These are phyloP conservation scores for Calvatia gigantea DNA, from an alignment of 768 basidiomycete genomes.

Conservation along the genomic window DNA sequence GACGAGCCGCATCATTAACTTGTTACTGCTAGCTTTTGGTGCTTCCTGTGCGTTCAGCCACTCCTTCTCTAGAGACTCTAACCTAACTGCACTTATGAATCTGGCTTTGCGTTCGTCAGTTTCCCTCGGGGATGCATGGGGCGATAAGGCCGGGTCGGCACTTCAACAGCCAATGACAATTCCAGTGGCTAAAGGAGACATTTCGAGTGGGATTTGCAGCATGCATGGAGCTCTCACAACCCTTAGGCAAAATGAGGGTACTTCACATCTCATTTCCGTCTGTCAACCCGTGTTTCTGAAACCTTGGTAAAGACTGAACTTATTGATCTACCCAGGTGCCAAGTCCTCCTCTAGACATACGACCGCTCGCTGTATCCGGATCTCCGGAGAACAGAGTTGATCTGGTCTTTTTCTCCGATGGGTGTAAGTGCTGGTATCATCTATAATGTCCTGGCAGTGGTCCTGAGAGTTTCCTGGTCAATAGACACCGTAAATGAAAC, in stretches of 20 bases:
- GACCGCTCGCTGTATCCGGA: constrained; percentile 59
- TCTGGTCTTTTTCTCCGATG: constrained; percentile 75
- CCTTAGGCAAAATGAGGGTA: neutral
- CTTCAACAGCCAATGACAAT: neutral
- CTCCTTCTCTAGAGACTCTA: neutral
- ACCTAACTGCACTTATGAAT: neutral
- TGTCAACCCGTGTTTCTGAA: neutral
- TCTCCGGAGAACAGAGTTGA: constrained; percentile 64
- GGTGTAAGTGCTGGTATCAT: constrained; percentile 47
- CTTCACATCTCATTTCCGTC: neutral
- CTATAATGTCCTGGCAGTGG: neutral
- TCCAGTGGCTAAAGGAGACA: neutral
- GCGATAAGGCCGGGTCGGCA: neutral
- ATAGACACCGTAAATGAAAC: constrained; percentile 55
- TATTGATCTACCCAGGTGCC: neutral
- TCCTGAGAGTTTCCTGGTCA: neutral
- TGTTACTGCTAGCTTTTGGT: neutral
- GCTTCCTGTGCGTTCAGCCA: constrained; percentile 7
- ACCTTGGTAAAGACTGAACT: neutral
- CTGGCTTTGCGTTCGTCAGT: neutral
- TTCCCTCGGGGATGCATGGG: neutral
- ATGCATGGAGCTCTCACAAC: constrained; percentile 1
- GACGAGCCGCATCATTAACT: neutral
- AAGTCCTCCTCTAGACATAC: constrained; percentile 47
- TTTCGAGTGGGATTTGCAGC: neutral